Conservation (phyloP, 2,329 filamentous ascomycete species). For the Metarhizium brunneum region DNA sequence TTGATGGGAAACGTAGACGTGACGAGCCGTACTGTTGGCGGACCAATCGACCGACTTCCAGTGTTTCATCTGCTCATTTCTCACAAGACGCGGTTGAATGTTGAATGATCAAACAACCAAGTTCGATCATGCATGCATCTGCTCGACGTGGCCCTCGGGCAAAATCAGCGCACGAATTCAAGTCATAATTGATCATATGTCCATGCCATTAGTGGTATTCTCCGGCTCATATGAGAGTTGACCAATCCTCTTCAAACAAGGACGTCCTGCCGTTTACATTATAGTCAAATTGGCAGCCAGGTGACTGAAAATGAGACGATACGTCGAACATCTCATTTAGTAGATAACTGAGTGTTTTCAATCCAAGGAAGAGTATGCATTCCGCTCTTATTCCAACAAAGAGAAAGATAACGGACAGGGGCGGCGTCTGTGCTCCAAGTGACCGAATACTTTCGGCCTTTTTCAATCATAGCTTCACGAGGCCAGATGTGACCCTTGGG, state of each 20-base stretch:
- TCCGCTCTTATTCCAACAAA: not conserved
- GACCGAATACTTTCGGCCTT: conserved; percentile 11
- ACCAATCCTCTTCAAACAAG: not conserved
- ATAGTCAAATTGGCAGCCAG: not conserved
- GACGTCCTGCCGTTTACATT: too few relatives aligned
- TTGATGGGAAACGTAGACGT: not conserved
- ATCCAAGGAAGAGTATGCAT: not conserved
- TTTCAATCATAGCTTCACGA: not conserved
- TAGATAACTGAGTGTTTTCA: not conserved
- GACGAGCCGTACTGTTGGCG: not conserved
- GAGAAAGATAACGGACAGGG: not conserved
- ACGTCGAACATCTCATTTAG: not conserved
- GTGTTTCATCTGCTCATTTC: too few relatives aligned
- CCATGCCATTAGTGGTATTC: not conserved
- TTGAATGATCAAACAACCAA: not conserved
- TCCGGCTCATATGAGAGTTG: not conserved
- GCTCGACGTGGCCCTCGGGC: not conserved
- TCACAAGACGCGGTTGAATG: not conserved
- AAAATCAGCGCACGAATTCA: not conserved
- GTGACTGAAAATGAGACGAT: not conserved
- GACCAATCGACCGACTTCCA: not conserved
- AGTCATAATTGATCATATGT: not conserved
- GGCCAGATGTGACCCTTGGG: not conserved
- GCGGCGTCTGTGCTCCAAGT: not conserved
- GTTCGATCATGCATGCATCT: not conserved